Conservation (phyloP, 371 early-diverging fungal genomes). For the Rhizopus stolonifer region DNA sequence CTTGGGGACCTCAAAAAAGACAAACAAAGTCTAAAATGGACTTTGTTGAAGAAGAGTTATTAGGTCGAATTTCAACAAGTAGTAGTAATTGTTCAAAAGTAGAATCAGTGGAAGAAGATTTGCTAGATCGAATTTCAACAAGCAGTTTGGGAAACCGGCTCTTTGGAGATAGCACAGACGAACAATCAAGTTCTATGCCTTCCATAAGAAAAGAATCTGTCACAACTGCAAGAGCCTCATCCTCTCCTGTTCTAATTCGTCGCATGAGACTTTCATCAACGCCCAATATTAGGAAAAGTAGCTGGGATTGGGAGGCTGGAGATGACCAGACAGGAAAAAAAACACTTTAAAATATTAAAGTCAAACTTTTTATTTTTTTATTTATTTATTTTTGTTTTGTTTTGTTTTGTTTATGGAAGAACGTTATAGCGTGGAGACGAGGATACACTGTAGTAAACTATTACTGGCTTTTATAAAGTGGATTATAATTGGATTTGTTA, state of each 20-base stretch:
- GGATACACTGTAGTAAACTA: background rate
- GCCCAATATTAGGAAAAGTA: conserved; percentile 1
- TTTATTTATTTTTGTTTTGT: too few species aligned
- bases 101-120: background rate
- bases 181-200: background rate
- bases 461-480: conserved; percentile 10
- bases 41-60: background rate
- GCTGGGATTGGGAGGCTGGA: conserved; percentile 26
- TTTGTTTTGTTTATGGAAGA: too few species aligned
- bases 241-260: conserved; percentile 16
- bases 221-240: background rate
- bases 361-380: background rate
- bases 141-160: too few species aligned
- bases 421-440: background rate
- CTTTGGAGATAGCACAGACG: too few species aligned
- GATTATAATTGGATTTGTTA: background rate
- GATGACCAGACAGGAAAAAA: conserved; percentile 9
- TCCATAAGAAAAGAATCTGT: conserved; percentile 15
- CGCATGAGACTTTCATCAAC: conserved; percentile 19
- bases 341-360: background rate
- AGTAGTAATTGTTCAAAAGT: background rate
- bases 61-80: background rate
- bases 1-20: conserved; percentile 33
- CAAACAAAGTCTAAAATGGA: conserved; percentile 1
- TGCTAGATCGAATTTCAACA: too few species aligned